These are phyloP conservation scores for Lycium barbarum DNA, from an alignment of 257 asterid species.

Conservation along the genomic window DNA sequence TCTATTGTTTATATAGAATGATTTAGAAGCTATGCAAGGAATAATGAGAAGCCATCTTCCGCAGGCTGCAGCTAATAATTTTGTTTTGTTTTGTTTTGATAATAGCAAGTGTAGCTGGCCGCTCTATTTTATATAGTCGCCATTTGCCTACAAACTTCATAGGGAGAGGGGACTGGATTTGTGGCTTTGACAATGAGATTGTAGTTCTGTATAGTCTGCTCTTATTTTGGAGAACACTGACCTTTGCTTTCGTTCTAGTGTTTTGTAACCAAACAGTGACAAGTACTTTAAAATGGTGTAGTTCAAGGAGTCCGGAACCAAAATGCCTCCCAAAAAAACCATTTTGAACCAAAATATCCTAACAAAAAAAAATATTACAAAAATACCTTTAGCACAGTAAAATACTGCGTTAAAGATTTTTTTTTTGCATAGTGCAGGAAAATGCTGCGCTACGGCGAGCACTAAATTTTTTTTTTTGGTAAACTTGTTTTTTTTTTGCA, in stretches of 20 bases:
- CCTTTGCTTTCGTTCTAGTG: background rate
- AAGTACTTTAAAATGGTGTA: background rate
- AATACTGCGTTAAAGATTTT: too few relatives aligned
- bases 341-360: too few relatives aligned
- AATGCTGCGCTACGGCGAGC: too few relatives aligned
- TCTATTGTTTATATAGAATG: conserved; percentile 11
- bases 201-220: background rate
- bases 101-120: conserved; percentile 5
- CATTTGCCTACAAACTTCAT: background rate
- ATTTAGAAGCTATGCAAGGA: conserved; percentile 22
- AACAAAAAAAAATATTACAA: too few relatives aligned
- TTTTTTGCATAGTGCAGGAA: too few relatives aligned
- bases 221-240: background rate
- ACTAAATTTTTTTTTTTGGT: too few relatives aligned
- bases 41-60: conserved; percentile 17
- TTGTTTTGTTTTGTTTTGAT: conserved; percentile 22
- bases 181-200: conserved; percentile 2
- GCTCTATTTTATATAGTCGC: background rate
- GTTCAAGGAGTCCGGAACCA: too few relatives aligned
- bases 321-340: too few relatives aligned
- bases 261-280: background rate
- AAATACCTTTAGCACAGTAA: too few relatives aligned
- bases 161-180: background rate
- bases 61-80: background rate
- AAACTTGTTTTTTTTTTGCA: too few relatives aligned